Percentiles rank a stretch among this genome's conserved stretches.
phyloP scores from a whole-genome alignment of 176 grass and related monocot genomes.

The Puccinellia tenuiflora region DNA sequence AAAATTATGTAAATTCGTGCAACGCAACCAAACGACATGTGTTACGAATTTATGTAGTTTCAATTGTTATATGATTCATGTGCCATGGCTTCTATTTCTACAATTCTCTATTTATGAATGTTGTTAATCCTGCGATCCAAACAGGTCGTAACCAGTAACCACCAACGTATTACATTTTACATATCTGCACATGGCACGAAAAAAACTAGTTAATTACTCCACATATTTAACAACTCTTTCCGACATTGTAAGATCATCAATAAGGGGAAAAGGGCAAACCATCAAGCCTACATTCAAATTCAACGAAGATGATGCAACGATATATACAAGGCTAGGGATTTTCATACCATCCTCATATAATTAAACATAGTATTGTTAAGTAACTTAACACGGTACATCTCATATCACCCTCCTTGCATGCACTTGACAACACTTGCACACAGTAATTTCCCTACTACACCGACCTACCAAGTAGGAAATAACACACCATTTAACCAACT shows the following conservation, averaged over 20 bases:
- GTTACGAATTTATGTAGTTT: too few species aligned
- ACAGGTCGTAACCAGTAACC: neutral
- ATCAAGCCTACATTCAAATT: neutral
- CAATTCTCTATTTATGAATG: too few species aligned
- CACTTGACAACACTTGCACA: constrained; percentile 22
- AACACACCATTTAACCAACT: constrained; percentile 15
- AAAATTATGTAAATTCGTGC: too few species aligned
- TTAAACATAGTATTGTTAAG: constrained; percentile 57
- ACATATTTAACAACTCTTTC: neutral
- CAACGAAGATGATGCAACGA: neutral
- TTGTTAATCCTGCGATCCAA: too few species aligned
- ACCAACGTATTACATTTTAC: neutral
- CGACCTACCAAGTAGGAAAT: constrained; percentile 15
- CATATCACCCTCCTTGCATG: constrained; percentile 39
- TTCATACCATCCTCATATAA: constrained; percentile 34
- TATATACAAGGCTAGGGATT: neutral
- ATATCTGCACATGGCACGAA: neutral
- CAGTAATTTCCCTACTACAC: constrained; percentile 19
- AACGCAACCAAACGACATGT: too few species aligned
- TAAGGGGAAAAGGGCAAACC: neutral
- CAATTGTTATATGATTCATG: too few species aligned
- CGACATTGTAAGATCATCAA: neutral
- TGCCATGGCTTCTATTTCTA: too few species aligned
- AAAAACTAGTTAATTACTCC: neutral
- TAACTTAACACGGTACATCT: constrained; percentile 29